A percentile compares a stretch with the other conserved stretches of the same genome.
These are phyloP conservation scores for Suillus plorans DNA, from an alignment of 768 basidiomycete species.

Conservation along the genomic window DNA sequence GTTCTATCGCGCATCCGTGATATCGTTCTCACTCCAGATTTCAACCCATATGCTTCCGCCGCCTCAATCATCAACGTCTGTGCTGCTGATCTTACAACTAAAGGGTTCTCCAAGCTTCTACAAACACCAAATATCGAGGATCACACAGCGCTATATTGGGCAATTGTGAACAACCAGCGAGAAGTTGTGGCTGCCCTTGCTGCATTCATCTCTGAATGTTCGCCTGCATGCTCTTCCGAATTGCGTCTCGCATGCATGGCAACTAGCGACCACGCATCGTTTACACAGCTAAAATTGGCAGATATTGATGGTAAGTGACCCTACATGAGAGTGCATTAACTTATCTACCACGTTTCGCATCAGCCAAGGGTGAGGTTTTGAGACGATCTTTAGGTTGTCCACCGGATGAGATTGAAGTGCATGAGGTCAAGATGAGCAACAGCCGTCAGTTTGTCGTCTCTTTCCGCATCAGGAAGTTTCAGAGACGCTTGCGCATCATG, in stretches of 20 bases:
- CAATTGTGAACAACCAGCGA: neutral
- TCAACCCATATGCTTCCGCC: neutral
- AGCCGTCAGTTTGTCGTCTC: too few species aligned
- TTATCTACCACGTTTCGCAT: too few species aligned
- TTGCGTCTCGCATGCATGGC: neutral
- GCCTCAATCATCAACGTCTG: neutral
- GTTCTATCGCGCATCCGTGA: neutral
- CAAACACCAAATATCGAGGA: too few species aligned
- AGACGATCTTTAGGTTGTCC: neutral
- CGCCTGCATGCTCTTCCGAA: neutral
- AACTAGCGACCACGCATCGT: too few species aligned
- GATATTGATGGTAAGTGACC: too few species aligned
- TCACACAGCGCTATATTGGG: too few species aligned
- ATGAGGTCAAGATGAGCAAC: too few species aligned
- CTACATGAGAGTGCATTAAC: too few species aligned
- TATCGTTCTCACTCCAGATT: neutral
- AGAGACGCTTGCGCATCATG: too few species aligned
- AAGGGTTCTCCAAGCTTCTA: too few species aligned
- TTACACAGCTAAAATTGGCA: too few species aligned
- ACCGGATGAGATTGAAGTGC: neutral
- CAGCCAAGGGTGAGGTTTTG: neutral
- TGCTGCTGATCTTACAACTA: neutral
- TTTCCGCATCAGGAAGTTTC: too few species aligned
- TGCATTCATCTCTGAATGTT: neutral
- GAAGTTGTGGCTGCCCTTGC: neutral